Evolutionary conservation across 495 filamentous ascomycete species (phyloP).

Genomic region (Penicillium subrubescens): DNA sequence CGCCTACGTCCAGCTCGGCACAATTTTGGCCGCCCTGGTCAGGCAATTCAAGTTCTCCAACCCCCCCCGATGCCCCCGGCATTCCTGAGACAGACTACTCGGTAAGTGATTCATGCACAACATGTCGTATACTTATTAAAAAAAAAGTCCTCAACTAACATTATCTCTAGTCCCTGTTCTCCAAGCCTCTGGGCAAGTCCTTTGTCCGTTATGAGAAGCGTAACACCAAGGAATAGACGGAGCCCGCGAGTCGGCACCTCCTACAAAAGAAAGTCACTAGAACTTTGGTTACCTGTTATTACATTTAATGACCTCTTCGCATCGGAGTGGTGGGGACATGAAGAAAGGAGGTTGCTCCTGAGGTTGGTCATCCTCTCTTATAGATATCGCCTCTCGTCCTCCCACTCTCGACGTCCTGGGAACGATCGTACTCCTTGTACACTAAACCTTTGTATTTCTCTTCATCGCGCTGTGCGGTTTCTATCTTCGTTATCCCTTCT

Average conservation of each 20-base stretch:
- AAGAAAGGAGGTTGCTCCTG: neutral
- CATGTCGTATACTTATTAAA: neutral
- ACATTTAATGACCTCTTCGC: conserved; percentile 23
- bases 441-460: conserved; percentile 18
- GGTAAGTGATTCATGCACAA: conserved; percentile 27
- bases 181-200: conserved; percentile 48
- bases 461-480: neutral
- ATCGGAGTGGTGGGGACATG: neutral
- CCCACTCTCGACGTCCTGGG: conserved; percentile 3
- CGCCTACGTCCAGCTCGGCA: conserved; percentile 54
- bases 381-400: neutral
- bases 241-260: conserved; percentile 2
- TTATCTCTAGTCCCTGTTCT: conserved; percentile 48
- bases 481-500: conserved; percentile 3
- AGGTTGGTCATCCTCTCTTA: neutral
- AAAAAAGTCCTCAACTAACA: conserved; percentile 13
- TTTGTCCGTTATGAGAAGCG: conserved; percentile 48
- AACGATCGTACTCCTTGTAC: conserved; percentile 23
- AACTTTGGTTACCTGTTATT: conserved; percentile 6
- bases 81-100: conserved; percentile 55
- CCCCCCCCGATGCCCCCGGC: conserved; percentile 28
- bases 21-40: conserved; percentile 51
- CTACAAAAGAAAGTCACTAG: conserved; percentile 3
- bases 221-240: conserved; percentile 33
- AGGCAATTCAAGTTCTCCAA: conserved; percentile 47